Evolutionary conservation across 371 early-diverging fungal species (phyloP).

Genomic region (Mortierella sp.): DNA sequence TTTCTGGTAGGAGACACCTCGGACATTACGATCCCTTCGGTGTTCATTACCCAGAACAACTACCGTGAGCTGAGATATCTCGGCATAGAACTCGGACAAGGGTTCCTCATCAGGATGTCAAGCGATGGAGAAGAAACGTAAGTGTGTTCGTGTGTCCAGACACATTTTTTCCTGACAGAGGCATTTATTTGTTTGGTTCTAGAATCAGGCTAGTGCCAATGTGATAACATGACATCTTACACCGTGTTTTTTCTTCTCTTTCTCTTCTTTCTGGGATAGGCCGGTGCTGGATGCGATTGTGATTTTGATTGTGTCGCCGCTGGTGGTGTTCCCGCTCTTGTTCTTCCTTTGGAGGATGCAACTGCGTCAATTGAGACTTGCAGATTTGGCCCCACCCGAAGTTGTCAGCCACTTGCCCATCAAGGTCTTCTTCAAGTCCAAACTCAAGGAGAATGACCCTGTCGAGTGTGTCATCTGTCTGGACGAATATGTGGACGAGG

Average conservation of each 20-base stretch:
- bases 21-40: conserved; percentile 81
- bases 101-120: conserved; percentile 59
- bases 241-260: conserved; percentile 10
- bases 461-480: conserved; percentile 95
- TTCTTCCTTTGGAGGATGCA: conserved; percentile 77
- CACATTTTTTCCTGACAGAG: too few species aligned
- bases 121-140: conserved; percentile 58
- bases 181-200: too few species aligned
- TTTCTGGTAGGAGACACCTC: conserved; percentile 73
- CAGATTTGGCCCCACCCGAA: conserved; percentile 75
- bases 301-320: conserved; percentile 76
- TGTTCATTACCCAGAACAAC: conserved; percentile 77
- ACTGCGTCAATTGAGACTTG: conserved; percentile 67
- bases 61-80: conserved; percentile 66
- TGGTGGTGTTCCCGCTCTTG: conserved; percentile 76
- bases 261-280: conserved; percentile 48
- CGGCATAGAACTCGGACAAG: conserved; percentile 59
- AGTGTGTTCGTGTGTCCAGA: neutral
- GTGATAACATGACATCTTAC: neutral
- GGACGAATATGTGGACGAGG: conserved; percentile 87
- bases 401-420: conserved; percentile 73
- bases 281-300: conserved; percentile 80
- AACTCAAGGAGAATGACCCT: conserved; percentile 71
- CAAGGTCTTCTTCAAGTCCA: conserved; percentile 70
- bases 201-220: neutral